Percentiles rank a stretch among this genome's conserved stretches.
Evolutionary conservation across 2,329 filamentous ascomycete genomes (phyloP).

Genomic region (Calonectria henricotiae): DNA sequence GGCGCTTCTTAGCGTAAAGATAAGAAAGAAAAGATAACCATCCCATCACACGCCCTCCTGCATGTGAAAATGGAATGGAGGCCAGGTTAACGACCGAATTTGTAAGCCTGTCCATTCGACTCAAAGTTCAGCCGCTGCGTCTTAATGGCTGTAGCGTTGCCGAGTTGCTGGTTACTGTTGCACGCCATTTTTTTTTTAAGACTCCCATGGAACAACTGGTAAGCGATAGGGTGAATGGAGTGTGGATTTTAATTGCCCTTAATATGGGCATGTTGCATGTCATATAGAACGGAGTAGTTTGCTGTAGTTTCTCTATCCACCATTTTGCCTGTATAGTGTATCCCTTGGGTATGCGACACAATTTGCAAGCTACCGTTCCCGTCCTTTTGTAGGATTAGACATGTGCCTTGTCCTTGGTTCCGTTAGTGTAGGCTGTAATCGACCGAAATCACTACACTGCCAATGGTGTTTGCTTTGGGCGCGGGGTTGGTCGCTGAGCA

Average conservation of each 20-base stretch:
- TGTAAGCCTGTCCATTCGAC: conserved; percentile 27
- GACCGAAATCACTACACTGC: neutral
- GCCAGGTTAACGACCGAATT: conserved; percentile 12
- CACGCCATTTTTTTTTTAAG: neutral
- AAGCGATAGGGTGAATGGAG: neutral
- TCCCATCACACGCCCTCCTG: conserved; percentile 15
- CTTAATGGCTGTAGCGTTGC: conserved; percentile 13
- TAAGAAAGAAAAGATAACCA: conserved; percentile 38
- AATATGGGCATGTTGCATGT: neutral
- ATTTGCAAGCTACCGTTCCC: neutral
- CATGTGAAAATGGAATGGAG: conserved; percentile 13
- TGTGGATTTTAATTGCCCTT: neutral
- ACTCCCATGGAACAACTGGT: neutral
- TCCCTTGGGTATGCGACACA: too few relatives aligned
- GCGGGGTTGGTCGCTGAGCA: neutral
- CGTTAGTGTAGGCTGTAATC: neutral
- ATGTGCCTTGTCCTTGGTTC: neutral
- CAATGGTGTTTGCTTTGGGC: too few relatives aligned
- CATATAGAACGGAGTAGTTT: neutral
- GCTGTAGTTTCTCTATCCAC: neutral
- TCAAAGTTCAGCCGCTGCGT: conserved; percentile 26
- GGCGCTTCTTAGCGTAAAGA: conserved; percentile 46
- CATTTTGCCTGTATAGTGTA: neutral
- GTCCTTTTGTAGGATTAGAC: neutral
- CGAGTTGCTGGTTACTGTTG: conserved; percentile 23